Percentiles rank a stretch among this genome's conserved stretches.
Conservation (phyloP, 345 rosid species). For the Aquilaria malaccensis region DNA sequence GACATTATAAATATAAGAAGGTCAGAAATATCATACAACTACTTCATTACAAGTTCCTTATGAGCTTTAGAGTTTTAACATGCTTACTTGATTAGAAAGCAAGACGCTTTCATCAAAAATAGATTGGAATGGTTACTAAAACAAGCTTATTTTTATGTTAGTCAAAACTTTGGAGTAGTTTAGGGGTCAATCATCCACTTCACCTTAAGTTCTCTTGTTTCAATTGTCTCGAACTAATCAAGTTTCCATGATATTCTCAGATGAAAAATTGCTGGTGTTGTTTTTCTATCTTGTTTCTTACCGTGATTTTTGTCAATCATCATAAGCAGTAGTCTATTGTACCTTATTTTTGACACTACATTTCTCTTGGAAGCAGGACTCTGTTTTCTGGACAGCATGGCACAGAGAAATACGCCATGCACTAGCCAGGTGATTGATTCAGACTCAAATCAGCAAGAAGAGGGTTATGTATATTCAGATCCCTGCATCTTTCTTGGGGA, state of each 20-base stretch:
- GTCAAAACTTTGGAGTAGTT: neutral
- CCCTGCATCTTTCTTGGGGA: slow-evolving; percentile 46
- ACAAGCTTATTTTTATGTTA: neutral
- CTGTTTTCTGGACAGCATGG: slow-evolving; percentile 32
- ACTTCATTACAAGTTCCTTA: too few relatives aligned
- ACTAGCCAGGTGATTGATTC: slow-evolving; percentile 36
- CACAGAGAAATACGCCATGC: slow-evolving; percentile 41
- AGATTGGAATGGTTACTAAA: neutral
- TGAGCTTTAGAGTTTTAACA: too few relatives aligned
- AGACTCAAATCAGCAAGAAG: slow-evolving; percentile 49
- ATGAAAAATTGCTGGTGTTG: neutral
- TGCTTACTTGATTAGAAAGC: too few relatives aligned
- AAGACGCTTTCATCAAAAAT: neutral
- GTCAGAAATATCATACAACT: neutral
- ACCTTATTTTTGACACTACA: too few relatives aligned
- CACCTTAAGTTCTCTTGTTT: too few relatives aligned
- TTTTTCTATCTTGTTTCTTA: neutral
- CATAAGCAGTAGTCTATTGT: slow-evolving; percentile 12
- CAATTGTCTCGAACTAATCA: too few relatives aligned
- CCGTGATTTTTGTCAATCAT: neutral
- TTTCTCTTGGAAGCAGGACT: neutral
- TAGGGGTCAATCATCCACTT: too few relatives aligned
- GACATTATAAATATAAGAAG: neutral
- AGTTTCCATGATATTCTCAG: neutral
- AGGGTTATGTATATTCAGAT: slow-evolving; percentile 32